These are phyloP conservation scores for Acanthamoeba triangularis DNA, from an alignment of 208 protist genomes.

Conservation along the genomic window DNA sequence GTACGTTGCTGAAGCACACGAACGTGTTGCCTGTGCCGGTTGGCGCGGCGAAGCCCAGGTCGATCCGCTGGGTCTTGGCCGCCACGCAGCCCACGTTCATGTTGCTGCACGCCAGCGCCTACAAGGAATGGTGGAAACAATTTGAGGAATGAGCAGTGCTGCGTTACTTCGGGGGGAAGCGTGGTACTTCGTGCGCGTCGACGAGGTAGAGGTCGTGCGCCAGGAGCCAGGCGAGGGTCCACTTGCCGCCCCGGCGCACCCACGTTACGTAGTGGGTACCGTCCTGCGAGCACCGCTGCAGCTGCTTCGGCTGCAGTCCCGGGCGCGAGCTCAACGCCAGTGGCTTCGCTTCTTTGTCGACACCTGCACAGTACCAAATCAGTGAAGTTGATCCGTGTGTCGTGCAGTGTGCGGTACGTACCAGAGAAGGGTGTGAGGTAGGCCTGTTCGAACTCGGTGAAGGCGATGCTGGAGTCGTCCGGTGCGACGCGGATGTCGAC, in stretches of 20 bases:
- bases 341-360: not conserved
- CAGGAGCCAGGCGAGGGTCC: slow-evolving; percentile 4
- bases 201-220: slow-evolving; percentile 41
- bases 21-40: not conserved
- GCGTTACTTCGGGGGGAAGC: not conserved
- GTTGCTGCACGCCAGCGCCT: not conserved
- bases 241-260: not conserved
- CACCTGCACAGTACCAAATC: not conserved
- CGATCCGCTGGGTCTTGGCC: not conserved
- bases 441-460: slow-evolving; percentile 46
- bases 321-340: not conserved
- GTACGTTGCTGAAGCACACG: slow-evolving; percentile 45
- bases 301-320: not conserved
- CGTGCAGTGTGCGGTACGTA: not conserved
- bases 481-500: not conserved
- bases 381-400: not conserved
- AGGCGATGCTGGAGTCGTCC: not conserved
- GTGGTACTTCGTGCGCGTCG: not conserved
- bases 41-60: not conserved
- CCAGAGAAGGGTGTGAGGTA: not conserved
- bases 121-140: too few relatives aligned
- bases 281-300: not conserved
- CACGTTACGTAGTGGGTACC: slow-evolving; percentile 16
- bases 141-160: not conserved
- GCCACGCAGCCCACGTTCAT: not conserved